phyloP scores from a whole-genome alignment of 306 rosid genomes.

The Prunus fruticosa region DNA sequence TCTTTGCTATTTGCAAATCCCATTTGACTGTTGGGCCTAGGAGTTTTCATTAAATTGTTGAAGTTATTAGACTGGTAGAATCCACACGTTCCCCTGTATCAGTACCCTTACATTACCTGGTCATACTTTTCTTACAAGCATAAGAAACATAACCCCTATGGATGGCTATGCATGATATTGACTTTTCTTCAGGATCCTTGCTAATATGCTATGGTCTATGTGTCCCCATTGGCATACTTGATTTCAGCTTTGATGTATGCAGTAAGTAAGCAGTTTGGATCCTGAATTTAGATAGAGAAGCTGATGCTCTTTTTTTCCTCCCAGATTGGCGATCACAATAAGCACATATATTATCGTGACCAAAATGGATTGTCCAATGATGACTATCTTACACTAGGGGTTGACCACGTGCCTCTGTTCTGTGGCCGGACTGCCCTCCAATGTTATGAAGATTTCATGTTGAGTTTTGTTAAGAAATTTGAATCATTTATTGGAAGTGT shows the following conservation, averaged over 20 bases:
- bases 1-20: not conserved
- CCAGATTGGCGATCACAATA: constrained; percentile 37
- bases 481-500: constrained; percentile 26
- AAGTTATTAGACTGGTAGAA: not conserved
- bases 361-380: constrained; percentile 34
- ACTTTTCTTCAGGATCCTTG: not conserved
- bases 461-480: constrained; percentile 28
- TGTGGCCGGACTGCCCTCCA: constrained; percentile 40
- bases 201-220: not conserved
- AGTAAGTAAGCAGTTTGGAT: not conserved
- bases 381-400: constrained; percentile 41
- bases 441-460: constrained; percentile 38
- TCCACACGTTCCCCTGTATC: not conserved
- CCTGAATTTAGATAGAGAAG: not conserved
- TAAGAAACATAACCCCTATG: not conserved
- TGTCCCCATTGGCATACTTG: not conserved
- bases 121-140: not conserved
- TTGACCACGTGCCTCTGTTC: constrained; percentile 37
- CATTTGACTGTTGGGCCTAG: not conserved
- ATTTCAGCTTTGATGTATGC: not conserved
- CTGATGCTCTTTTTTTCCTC: constrained; percentile 6
- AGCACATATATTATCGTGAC: constrained; percentile 37
- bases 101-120: not conserved
- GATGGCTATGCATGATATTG: not conserved
- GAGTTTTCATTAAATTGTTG: not conserved